phyloP scores from a whole-genome alignment of 805 yeast genomes.

The Lachancea dasiensis region DNA sequence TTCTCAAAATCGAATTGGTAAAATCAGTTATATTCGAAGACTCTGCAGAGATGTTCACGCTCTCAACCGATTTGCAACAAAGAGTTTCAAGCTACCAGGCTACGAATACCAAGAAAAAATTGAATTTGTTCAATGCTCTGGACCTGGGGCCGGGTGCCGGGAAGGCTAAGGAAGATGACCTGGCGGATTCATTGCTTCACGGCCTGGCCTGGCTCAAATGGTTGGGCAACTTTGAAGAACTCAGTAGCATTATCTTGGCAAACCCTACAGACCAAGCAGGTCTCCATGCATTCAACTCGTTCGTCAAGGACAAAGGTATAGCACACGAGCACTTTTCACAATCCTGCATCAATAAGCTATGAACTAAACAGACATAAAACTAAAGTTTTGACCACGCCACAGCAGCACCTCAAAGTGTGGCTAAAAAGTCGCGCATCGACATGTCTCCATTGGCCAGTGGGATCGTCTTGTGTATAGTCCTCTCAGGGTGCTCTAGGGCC shows the following conservation, averaged over 20 bases:
- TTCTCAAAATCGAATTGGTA: slow-evolving; percentile 8
- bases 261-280: background rate
- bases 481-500: slow-evolving; percentile 33
- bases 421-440: slow-evolving; percentile 23
- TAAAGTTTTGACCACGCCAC: too few relatives aligned
- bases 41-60: background rate
- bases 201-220: slow-evolving; percentile 47
- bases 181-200: slow-evolving; percentile 61
- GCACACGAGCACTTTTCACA: background rate
- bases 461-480: slow-evolving; percentile 39
- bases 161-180: slow-evolving; percentile 51
- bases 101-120: slow-evolving; percentile 1
- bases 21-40: slow-evolving; percentile 3
- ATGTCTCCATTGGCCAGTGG: slow-evolving; percentile 41
- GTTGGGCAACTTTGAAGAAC: slow-evolving; percentile 21
- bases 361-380: too few relatives aligned
- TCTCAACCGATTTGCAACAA: background rate
- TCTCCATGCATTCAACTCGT: slow-evolving; percentile 3
- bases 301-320: background rate
- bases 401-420: too few relatives aligned
- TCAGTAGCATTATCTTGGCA: background rate
- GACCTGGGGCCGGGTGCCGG: slow-evolving; percentile 55
- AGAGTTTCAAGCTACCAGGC: background rate
- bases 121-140: slow-evolving; percentile 57
- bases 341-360: slow-evolving; percentile 2